Evolutionary conservation across 805 yeast genomes (phyloP).

Genomic region (Lachancea dasiensis): DNA sequence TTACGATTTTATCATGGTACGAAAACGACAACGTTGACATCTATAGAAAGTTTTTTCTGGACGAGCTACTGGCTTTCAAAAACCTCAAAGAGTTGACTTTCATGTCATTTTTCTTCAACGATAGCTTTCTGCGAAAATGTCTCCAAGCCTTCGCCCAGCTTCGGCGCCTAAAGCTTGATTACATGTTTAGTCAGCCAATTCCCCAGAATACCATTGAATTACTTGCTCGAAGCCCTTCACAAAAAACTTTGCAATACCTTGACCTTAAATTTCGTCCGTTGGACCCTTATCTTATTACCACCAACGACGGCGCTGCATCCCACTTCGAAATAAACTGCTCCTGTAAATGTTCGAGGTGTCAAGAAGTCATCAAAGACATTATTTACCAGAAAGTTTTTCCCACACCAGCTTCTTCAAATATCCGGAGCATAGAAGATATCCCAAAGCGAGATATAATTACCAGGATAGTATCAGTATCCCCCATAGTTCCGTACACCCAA

Average conservation of each 20-base stretch:
- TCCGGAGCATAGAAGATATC: constrained; percentile 20
- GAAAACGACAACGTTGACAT: constrained; percentile 21
- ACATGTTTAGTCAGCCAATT: constrained; percentile 25
- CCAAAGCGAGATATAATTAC: constrained; percentile 27
- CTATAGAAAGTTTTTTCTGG: constrained; percentile 23
- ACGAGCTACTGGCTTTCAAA: constrained; percentile 28
- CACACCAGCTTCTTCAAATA: constrained; percentile 18
- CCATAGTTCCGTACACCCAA: constrained; percentile 35
- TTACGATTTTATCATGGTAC: constrained; percentile 37
- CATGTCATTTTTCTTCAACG: constrained; percentile 29
- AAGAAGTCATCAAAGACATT: constrained; percentile 23
- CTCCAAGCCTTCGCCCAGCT: constrained; percentile 22
- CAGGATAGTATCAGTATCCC: constrained; percentile 28
- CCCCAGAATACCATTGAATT: constrained; percentile 17
- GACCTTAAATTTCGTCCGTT: constrained; percentile 29
- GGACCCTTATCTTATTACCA: constrained; percentile 18
- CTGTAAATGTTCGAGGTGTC: constrained; percentile 28
- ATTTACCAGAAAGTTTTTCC: constrained; percentile 31
- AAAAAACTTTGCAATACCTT: constrained; percentile 26
- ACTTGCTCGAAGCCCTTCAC: constrained; percentile 22
- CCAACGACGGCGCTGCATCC: constrained; percentile 20
- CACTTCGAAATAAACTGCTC: constrained; percentile 16
- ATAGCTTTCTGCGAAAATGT: constrained; percentile 22
- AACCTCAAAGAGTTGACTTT: constrained; percentile 31
- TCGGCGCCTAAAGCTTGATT: constrained; percentile 33